These are phyloP conservation scores for Spiraea crenata DNA, from an alignment of 331 rosid genomes.

Conservation along the genomic window DNA sequence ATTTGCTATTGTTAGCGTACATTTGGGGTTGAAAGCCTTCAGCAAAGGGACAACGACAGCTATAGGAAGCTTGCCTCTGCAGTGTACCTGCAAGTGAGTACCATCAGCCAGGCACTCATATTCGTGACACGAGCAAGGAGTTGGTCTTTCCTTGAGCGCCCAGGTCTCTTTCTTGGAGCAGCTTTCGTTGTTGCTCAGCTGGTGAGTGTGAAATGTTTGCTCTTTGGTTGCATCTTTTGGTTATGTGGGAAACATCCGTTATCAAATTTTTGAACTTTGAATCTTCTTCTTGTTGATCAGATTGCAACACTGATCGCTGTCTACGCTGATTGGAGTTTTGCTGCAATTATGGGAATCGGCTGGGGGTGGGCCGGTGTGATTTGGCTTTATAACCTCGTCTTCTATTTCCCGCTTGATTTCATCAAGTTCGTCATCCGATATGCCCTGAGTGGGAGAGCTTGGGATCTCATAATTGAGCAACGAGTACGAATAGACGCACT, in stretches of 20 bases:
- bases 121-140: slow-evolving; percentile 75
- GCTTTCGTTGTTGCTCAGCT: slow-evolving; percentile 79
- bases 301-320: slow-evolving; percentile 83
- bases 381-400: slow-evolving; percentile 79
- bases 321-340: slow-evolving; percentile 71
- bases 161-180: slow-evolving; percentile 60
- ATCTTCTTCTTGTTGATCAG: slow-evolving; percentile 34
- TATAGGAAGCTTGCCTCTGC: slow-evolving; percentile 69
- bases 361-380: slow-evolving; percentile 96
- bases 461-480: slow-evolving; percentile 87
- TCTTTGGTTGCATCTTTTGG: not conserved
- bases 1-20: slow-evolving; percentile 37
- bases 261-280: not conserved
- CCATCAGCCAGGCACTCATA: slow-evolving; percentile 84
- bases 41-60: slow-evolving; percentile 38
- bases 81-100: slow-evolving; percentile 84
- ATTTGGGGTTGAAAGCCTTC: slow-evolving; percentile 78
- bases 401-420: slow-evolving; percentile 70
- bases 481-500: slow-evolving; percentile 41
- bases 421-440: slow-evolving; percentile 70
- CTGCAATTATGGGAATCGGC: slow-evolving; percentile 74
- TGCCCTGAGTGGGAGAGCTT: slow-evolving; percentile 76
- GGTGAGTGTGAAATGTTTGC: slow-evolving; percentile 51
- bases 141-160: slow-evolving; percentile 82
- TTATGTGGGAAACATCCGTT: not conserved